Conservation (phyloP, 2,329 filamentous ascomycete genomes). For the Cladosporium sp. region DNA sequence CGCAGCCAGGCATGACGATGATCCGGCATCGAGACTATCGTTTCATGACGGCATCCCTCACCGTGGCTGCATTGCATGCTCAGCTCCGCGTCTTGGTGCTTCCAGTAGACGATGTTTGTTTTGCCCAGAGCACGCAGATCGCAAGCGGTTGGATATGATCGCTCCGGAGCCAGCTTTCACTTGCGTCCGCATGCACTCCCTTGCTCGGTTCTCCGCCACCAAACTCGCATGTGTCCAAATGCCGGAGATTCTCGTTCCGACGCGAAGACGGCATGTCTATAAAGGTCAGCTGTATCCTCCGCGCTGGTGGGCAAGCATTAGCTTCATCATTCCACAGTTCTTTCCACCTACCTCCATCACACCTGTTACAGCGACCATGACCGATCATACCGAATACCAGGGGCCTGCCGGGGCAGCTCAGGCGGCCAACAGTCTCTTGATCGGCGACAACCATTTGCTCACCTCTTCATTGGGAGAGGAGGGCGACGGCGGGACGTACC, state of each 20-base stretch:
- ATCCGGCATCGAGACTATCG: too few relatives aligned
- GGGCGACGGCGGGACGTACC: background rate
- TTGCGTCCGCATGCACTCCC: background rate
- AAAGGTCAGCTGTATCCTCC: background rate
- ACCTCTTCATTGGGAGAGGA: background rate
- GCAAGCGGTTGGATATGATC: background rate
- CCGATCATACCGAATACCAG: background rate
- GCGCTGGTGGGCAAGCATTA: background rate
- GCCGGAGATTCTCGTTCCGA: background rate
- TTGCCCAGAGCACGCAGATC: background rate
- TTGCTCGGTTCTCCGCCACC: background rate
- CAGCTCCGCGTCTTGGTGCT: background rate
- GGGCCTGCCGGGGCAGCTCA: background rate
- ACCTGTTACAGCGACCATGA: background rate
- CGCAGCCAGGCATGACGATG: too few relatives aligned
- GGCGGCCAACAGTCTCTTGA: background rate
- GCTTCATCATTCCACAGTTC: background rate
- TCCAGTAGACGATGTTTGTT: background rate
- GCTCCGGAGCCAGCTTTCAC: background rate
- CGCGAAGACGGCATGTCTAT: background rate
- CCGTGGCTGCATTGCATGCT: background rate
- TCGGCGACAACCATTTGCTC: background rate
- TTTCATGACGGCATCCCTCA: too few relatives aligned
- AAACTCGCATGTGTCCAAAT: background rate
- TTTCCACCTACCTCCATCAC: background rate